Percentiles rank a stretch among this genome's conserved stretches.
These are phyloP conservation scores for Capsicum pubescens DNA, from an alignment of 257 asterid genomes.

Conservation along the genomic window DNA sequence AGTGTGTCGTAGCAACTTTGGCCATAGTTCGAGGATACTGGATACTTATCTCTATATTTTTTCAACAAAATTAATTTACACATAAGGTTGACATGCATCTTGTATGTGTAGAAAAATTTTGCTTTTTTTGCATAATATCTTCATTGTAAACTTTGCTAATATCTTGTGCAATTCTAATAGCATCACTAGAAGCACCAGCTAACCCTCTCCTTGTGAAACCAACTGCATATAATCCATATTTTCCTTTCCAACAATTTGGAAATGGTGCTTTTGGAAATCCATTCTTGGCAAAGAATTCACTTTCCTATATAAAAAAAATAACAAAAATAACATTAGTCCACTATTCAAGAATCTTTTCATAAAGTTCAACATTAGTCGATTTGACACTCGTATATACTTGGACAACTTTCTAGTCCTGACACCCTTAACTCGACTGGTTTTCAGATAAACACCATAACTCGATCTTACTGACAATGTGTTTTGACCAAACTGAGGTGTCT, in stretches of 20 bases:
- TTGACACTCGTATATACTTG: neutral
- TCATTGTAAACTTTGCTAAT: constrained; percentile 30
- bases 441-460: neutral
- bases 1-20: too few species aligned
- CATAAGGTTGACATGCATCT: constrained; percentile 37
- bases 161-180: constrained; percentile 34
- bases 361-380: neutral
- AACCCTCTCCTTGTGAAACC: constrained; percentile 37
- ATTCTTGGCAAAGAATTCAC: constrained; percentile 33
- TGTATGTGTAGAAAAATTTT: constrained; percentile 8
- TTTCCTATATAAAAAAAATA: constrained; percentile 25
- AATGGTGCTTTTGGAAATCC: constrained; percentile 34
- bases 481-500: neutral
- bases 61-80: neutral
- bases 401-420: too few species aligned
- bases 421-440: neutral
- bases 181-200: constrained; percentile 38
- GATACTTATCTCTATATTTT: too few species aligned
- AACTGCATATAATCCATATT: constrained; percentile 34
- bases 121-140: constrained; percentile 33
- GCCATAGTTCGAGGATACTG: too few species aligned
- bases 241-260: constrained; percentile 36
- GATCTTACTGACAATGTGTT: neutral
- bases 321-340: neutral
- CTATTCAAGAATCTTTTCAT: neutral